Evolutionary conservation across 202 grass and related monocot species (phyloP), one percentile per base, ranked within the genome.

Genomic region (Brachypodium distachyon): DNA sequence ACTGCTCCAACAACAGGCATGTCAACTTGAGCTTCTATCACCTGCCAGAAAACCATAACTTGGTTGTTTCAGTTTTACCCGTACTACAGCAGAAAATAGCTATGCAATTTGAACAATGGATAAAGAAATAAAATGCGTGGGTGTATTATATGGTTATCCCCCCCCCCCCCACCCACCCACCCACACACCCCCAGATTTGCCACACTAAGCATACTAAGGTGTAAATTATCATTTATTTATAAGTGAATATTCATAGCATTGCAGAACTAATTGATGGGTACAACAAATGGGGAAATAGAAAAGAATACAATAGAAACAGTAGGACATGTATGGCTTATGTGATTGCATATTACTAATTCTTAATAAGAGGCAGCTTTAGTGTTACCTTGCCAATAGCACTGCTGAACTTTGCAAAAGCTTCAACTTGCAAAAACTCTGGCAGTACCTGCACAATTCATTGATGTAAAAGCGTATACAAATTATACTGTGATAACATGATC

Each of bases 1-100:
- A 99, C 78, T 83, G 89, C 87, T 74, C 91, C 89, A 81, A 99
- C 96, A 67, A 92, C 83, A 17, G 87, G 91, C 96, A 99, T 99
- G 89, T 95, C 89, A 89, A 89, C 83, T 80, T 95, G 96, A 78
- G 96, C 96, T 81, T 99, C 96, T 82, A 99, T 99, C 77, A 99
- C 96, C 96, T 99, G 83, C 56, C 73, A 92, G 44, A 64, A 77
- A 63, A 86, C 6, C 49, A 66, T 11, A 58, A 17, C 14, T 73
- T 36, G 64, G 7, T 34, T 47, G 26, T 44, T 72, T 81, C 51
- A n/a, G 71, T 58, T 76, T 84, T 49, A 50, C 32, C 32, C 55
- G 2, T 76, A 44, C 29, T 25, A 42, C 13, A 76, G 14, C 56
- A 54, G 13, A 50, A 47, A 66, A 50, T 11, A 71, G 47, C 38